Evolutionary conservation across 495 filamentous ascomycete species (phyloP), one percentile per base, ranked within the genome.

Genomic region (Hypomontagnella monticulosa): DNA sequence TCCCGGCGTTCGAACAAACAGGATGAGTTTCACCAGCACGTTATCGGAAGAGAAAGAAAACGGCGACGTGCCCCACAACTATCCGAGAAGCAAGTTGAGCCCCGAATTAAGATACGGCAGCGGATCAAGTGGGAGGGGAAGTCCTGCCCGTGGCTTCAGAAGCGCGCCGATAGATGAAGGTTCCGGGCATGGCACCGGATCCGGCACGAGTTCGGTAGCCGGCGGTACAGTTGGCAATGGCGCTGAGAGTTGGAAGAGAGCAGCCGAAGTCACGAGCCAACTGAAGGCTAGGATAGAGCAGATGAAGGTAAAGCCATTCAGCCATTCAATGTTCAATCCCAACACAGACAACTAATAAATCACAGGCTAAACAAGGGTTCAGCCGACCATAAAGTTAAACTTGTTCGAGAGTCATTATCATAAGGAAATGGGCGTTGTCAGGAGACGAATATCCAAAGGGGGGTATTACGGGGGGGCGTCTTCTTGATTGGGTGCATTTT

Each of bases 241-340:
- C 7, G 89, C 92, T 43, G 95, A 97, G 78, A 97, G 92, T 73
- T 99, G 95, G 93, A 96, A 93, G 81, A 81, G 96, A 67, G 96
- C 96, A 27, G 95, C 95, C n/a, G 96, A 99, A 80, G 96, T 99
- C 9, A 99, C 96, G 38, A 97, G 91, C 75, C 93, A 95, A 76
- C 78, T 99, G 71, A 99, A 98, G 81, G 90, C 93, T 41, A 85
- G 94, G 76, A 99, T 99, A 75, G 96, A 99, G 83, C 79, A 80
- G 74, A 86, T 86, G 84, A 86, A 86, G 81, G 84, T 84, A 74
- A 66, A 67, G 20, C 8, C 15, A 57, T 41, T 27, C 33, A 38
- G 1, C n/a, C 14, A 15, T 6, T 8, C 7, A 7, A 20, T 2
- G 6, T 50, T n/a, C 42, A 30, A 47, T 40, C 10, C 18, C 12